Base-by-base conservation (phyloP, 2,329 filamentous ascomycete species). In the Zopfia rhizophila region DNA sequence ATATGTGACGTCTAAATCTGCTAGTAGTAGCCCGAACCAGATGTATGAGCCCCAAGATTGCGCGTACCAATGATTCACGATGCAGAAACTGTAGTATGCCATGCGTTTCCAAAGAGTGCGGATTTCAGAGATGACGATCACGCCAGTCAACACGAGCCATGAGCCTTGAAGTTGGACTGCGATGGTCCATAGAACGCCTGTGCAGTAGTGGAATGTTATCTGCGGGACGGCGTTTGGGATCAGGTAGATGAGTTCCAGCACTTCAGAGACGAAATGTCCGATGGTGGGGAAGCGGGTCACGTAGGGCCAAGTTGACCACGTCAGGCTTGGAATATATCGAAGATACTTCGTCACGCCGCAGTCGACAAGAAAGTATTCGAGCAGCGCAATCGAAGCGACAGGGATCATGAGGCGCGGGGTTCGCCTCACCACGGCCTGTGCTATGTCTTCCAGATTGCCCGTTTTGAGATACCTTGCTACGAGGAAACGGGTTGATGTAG, bases 131-230 rank as follows among this genome's bases (percentile, higher is more conserved):
- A 79, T 66, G 16, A 79, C 61, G 19, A 79, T 68, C 4, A 69
- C 66, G 16, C 68, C 75, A 7, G 75, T 58, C 2, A 79, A 58
- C 3, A 74, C 69, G n/a, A 73, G 61, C 70, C 76, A 79, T 2
- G 75, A 69, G 25, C 73, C 75, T 53, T 79, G 77, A 1, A 79
- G 65, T 51, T 78, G 75, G 0, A 79, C 75, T 0, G 77, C 75
- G 22, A 79, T 77, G 3, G 76, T 78, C 77, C 77, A 79, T 2
- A 79, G 65, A 4, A 79, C 76, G 58, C 76, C 76, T 0, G 76
- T 77, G 47, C 77, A 78, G 61, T 76, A 79, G 52, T 79, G 73
- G 56, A 70, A 72, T 7, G 74, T 77, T 35, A 79, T 74, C 38
- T 76, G 71, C 0, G 77, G 77, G 6, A 74, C 73, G 2, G 73